These are phyloP conservation scores for Naegleria fowleri DNA, from an alignment of 208 protist species.

Conservation along the genomic window DNA sequence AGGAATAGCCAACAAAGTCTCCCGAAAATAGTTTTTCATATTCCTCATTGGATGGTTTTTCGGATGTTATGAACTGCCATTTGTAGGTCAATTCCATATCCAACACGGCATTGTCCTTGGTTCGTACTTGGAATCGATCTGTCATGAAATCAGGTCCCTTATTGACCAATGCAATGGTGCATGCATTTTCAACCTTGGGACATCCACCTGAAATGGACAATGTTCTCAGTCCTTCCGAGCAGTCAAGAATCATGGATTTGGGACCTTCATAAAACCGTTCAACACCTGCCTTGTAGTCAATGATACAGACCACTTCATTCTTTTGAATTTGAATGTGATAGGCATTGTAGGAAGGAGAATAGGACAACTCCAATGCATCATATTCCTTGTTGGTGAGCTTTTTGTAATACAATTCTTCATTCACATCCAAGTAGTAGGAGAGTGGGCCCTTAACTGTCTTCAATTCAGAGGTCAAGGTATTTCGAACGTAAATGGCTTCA, in stretches of 20 bases:
- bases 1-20: slow-evolving; percentile 73
- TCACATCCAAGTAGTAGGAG: slow-evolving; percentile 60
- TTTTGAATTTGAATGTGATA: slow-evolving; percentile 20
- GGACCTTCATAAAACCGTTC: slow-evolving; percentile 74
- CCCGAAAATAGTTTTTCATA: slow-evolving; percentile 64
- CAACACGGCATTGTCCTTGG: slow-evolving; percentile 73
- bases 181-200: slow-evolving; percentile 6
- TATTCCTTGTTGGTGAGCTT: neutral
- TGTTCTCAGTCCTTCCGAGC: slow-evolving; percentile 72
- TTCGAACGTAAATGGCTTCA: slow-evolving; percentile 70
- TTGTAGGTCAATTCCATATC: slow-evolving; percentile 73
- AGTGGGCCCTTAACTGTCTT: slow-evolving; percentile 54
- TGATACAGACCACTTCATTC: slow-evolving; percentile 6
- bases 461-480: slow-evolving; percentile 56
- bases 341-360: neutral
- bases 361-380: neutral
- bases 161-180: neutral
- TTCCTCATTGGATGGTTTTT: slow-evolving; percentile 47
- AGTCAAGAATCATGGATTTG: slow-evolving; percentile 62
- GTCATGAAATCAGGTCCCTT: slow-evolving; percentile 29
- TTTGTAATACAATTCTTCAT: slow-evolving; percentile 54
- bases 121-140: slow-evolving; percentile 54
- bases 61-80: slow-evolving; percentile 71
- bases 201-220: slow-evolving; percentile 69
- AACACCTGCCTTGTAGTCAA: slow-evolving; percentile 46